These are phyloP conservation scores for Candolleomyces efflorescens DNA, from an alignment of 768 basidiomycete genomes.

Conservation along the genomic window DNA sequence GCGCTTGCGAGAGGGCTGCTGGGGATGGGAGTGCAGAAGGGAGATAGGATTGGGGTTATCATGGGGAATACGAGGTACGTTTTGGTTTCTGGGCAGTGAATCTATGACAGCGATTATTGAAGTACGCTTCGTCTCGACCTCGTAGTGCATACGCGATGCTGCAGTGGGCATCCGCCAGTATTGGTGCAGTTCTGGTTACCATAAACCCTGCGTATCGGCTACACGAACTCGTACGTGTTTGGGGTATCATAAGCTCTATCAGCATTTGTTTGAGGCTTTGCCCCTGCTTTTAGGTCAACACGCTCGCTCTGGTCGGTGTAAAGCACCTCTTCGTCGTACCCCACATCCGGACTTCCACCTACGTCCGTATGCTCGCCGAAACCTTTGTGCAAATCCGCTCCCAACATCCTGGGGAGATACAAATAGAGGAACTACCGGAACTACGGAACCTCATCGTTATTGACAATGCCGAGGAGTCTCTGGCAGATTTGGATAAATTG, in stretches of 20 bases:
- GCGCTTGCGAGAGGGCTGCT: slow-evolving; percentile 71
- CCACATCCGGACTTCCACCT: slow-evolving; percentile 57
- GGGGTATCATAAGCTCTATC: background rate
- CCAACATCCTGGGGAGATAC: slow-evolving; percentile 50
- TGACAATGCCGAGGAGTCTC: slow-evolving; percentile 47
- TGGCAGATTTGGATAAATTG: slow-evolving; percentile 33
- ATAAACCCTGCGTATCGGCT: slow-evolving; percentile 78
- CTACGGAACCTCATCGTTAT: slow-evolving; percentile 64
- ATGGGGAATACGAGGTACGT: slow-evolving; percentile 84
- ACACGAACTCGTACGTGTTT: slow-evolving; percentile 60
- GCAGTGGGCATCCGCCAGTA: slow-evolving; percentile 83
- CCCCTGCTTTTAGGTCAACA: slow-evolving; percentile 42
- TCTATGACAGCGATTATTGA: background rate
- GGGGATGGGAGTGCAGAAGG: slow-evolving; percentile 63
- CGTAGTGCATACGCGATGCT: slow-evolving; percentile 71
- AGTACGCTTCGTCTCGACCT: too few species aligned
- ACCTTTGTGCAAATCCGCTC: slow-evolving; percentile 52
- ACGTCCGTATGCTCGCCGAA: slow-evolving; percentile 54
- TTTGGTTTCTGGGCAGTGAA: background rate
- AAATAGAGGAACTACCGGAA: slow-evolving; percentile 53
- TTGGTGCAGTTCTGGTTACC: slow-evolving; percentile 81
- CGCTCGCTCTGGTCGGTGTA: slow-evolving; percentile 60
- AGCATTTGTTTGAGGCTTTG: background rate
- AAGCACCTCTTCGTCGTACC: slow-evolving; percentile 74
- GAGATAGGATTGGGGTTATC: slow-evolving; percentile 73